Evolutionary conservation across 1,139 yeast genomes (phyloP).

Genomic region (Kodamaea fungicola): DNA sequence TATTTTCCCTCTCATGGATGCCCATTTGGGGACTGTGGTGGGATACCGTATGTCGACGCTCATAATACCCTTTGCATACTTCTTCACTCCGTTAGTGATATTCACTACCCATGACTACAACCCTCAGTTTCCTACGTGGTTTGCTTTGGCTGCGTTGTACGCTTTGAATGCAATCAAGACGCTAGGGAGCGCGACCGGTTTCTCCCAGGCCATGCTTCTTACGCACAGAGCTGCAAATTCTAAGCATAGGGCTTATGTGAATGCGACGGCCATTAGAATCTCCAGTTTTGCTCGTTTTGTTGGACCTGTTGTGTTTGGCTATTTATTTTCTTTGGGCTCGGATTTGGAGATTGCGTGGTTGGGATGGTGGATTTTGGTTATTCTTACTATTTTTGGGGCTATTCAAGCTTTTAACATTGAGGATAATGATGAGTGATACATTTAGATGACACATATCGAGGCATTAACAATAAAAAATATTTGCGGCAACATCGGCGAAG

Average conservation of each 20-base stretch:
- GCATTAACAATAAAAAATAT: too few relatives aligned
- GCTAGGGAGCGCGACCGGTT: constrained; percentile 19
- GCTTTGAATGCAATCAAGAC: constrained; percentile 21
- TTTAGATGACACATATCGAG: too few relatives aligned
- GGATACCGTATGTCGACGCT: constrained; percentile 40
- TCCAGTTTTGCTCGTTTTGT: constrained; percentile 20
- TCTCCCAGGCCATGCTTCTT: constrained; percentile 20
- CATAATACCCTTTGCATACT: constrained; percentile 47
- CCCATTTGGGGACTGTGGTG: constrained; percentile 42
- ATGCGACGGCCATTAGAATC: constrained; percentile 20
- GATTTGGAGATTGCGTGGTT: constrained; percentile 15
- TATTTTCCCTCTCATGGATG: constrained; percentile 54
- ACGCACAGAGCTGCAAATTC: constrained; percentile 23
- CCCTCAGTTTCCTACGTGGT: constrained; percentile 20
- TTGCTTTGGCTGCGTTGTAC: constrained; percentile 23
- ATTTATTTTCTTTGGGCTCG: constrained; percentile 18
- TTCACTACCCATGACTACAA: constrained; percentile 37
- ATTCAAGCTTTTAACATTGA: constrained; percentile 15
- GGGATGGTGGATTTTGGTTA: constrained; percentile 20
- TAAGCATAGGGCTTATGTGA: constrained; percentile 22
- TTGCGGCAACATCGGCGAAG: too few relatives aligned
- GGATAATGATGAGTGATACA: constrained; percentile 16
- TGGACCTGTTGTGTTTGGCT: constrained; percentile 21
- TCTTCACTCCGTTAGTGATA: constrained; percentile 48
- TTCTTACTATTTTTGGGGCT: constrained; percentile 15